phyloP scores from a whole-genome alignment of 345 rosid species.

The Rhodamnia rubescens region DNA sequence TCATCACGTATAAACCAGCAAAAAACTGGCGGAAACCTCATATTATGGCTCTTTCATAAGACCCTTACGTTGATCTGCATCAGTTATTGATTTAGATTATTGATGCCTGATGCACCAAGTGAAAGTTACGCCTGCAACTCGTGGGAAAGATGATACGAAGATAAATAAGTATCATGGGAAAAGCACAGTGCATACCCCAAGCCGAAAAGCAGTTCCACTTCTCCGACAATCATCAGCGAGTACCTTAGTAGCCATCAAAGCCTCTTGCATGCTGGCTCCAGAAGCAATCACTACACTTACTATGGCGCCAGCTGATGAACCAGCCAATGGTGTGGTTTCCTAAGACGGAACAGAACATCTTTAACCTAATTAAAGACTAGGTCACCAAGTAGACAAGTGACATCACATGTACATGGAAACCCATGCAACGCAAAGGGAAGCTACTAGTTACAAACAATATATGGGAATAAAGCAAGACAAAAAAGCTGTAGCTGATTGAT shows the following conservation, averaged over 20 bases:
- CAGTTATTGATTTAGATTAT: not conserved
- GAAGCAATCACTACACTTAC: too few species aligned
- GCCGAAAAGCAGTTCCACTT: constrained; percentile 78
- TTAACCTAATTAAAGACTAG: not conserved
- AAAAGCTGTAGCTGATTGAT: too few species aligned
- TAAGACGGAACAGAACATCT: constrained; percentile 10
- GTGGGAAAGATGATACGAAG: not conserved
- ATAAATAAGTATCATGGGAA: not conserved
- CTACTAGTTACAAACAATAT: not conserved
- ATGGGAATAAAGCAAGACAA: not conserved
- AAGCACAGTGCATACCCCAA: constrained; percentile 49
- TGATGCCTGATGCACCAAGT: not conserved
- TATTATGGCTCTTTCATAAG: not conserved
- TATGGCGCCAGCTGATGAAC: too few species aligned
- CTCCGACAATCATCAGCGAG: constrained; percentile 40
- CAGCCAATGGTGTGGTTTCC: constrained; percentile 16
- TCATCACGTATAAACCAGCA: not conserved
- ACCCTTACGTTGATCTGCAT: not conserved
- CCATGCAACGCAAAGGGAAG: not conserved
- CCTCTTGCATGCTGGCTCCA: too few species aligned
- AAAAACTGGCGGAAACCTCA: not conserved
- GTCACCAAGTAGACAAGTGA: not conserved
- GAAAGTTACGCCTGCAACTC: not conserved
- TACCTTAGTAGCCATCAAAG: too few species aligned
- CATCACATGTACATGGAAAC: not conserved